Conservation (phyloP, 83 land plant genomes). For the Larix sibirica region DNA sequence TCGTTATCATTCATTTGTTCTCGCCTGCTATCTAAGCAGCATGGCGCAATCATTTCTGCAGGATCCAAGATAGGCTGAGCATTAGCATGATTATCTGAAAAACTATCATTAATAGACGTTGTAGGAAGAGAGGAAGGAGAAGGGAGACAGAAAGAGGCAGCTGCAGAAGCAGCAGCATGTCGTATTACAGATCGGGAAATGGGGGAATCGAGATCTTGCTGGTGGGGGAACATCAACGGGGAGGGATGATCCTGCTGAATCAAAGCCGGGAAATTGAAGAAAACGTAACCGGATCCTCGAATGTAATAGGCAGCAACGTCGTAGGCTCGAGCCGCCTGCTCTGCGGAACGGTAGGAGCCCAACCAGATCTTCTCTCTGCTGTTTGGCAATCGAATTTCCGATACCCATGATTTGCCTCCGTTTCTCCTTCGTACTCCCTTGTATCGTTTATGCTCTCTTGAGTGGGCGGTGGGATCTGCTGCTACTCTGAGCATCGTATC, state of each 20-base stretch:
- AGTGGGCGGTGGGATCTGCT: no score
- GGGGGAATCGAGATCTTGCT: no score
- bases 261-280: conserved; percentile 5
- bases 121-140: not conserved
- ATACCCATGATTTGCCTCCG: conserved; percentile 8
- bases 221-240: no score
- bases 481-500: no score
- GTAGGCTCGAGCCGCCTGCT: not conserved
- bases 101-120: no score
- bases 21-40: no score
- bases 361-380: conserved; percentile 3
- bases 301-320: not conserved
- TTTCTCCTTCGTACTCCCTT: conserved; percentile 7
- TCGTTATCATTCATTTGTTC: no score
- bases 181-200: not conserved
- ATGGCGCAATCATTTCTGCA: no score
- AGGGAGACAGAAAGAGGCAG: not conserved
- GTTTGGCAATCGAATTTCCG: conserved; percentile 11
- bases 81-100: not conserved
- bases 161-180: not conserved
- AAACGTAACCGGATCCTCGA: not conserved
- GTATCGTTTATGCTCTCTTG: no score
- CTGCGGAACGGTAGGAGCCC: not conserved
- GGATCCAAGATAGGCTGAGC: no score
- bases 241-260: not conserved